Evolutionary conservation across 208 protist species (phyloP).

Genomic region (Acanthamoeba sp.): DNA sequence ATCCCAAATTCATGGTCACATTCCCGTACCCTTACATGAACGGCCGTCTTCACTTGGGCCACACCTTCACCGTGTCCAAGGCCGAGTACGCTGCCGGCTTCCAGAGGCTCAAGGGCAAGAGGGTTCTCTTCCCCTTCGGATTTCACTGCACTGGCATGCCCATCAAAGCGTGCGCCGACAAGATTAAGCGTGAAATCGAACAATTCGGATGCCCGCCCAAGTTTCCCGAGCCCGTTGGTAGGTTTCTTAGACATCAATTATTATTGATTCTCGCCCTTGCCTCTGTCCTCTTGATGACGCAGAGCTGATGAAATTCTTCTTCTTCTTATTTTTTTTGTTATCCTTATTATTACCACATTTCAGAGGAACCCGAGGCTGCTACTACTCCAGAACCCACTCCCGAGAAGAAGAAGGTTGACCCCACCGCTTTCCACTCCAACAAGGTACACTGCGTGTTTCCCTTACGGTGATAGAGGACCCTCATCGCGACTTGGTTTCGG

Average conservation of each 20-base stretch:
- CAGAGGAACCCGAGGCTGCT: not conserved
- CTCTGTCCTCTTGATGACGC: too few relatives aligned
- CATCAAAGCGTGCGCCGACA: slow-evolving; percentile 99
- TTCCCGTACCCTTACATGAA: slow-evolving; percentile 99
- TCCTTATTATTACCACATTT: not conserved
- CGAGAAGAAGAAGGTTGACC: slow-evolving; percentile 72
- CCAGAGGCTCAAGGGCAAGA: slow-evolving; percentile 97
- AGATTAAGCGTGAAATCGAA: slow-evolving; percentile 94
- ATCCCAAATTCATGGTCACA: slow-evolving; percentile 97
- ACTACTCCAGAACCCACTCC: not conserved
- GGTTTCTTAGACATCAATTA: slow-evolving; percentile 88
- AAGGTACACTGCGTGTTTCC: not conserved
- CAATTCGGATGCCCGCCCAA: slow-evolving; percentile 92
- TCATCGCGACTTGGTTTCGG: too few relatives aligned
- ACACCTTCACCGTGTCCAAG: slow-evolving; percentile 99
- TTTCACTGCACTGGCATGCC: slow-evolving; percentile 99
- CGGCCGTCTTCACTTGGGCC: slow-evolving; percentile 98
- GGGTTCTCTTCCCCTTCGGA: slow-evolving; percentile 99
- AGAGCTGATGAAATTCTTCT: too few relatives aligned
- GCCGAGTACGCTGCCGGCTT: slow-evolving; percentile 98
- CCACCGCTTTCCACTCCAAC: slow-evolving; percentile 63
- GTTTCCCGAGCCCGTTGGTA: slow-evolving; percentile 87
- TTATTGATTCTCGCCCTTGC: too few relatives aligned
- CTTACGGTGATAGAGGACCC: too few relatives aligned
- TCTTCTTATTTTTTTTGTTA: not conserved